Evolutionary conservation across 2,329 filamentous ascomycete species (phyloP).

Genomic region (Boeremia lycopersici): DNA sequence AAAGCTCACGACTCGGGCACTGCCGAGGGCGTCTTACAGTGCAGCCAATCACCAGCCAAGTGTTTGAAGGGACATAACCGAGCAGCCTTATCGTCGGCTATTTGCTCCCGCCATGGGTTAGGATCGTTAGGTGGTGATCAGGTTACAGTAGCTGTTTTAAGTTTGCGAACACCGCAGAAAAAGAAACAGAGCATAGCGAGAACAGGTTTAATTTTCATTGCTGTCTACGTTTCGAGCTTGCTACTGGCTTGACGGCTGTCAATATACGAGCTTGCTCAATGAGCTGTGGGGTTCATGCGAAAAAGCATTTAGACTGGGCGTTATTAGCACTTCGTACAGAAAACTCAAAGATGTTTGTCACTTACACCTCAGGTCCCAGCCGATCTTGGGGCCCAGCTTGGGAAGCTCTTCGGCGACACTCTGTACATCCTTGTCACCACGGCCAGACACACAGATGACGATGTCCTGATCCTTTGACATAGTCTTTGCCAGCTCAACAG

Average conservation of each 20-base stretch:
- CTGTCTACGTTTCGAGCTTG: neutral
- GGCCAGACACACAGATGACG: constrained; percentile 89
- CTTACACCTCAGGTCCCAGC: constrained; percentile 66
- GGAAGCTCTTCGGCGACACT: constrained; percentile 95
- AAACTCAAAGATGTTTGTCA: neutral
- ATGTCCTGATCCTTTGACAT: constrained; percentile 88
- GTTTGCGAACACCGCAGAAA: neutral
- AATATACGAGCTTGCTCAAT: neutral
- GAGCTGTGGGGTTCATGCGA: neutral
- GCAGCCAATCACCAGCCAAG: constrained; percentile 12
- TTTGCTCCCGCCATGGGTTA: neutral
- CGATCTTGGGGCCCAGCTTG: constrained; percentile 85
- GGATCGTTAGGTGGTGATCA: neutral
- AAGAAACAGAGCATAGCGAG: neutral
- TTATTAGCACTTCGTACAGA: constrained; percentile 24
- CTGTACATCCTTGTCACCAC: constrained; percentile 98
- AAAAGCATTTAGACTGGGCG: constrained; percentile 29
- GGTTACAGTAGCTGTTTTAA: neutral
- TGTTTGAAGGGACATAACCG: constrained; percentile 14
- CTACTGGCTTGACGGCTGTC: neutral
- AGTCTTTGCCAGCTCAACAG: constrained; percentile 87
- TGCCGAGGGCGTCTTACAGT: constrained; percentile 1
- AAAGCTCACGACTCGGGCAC: constrained; percentile 10
- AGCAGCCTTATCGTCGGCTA: constrained; percentile 10
- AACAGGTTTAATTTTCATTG: neutral